These are phyloP conservation scores for Xylaria curta DNA, from an alignment of 495 filamentous ascomycete genomes.

Conservation along the genomic window DNA sequence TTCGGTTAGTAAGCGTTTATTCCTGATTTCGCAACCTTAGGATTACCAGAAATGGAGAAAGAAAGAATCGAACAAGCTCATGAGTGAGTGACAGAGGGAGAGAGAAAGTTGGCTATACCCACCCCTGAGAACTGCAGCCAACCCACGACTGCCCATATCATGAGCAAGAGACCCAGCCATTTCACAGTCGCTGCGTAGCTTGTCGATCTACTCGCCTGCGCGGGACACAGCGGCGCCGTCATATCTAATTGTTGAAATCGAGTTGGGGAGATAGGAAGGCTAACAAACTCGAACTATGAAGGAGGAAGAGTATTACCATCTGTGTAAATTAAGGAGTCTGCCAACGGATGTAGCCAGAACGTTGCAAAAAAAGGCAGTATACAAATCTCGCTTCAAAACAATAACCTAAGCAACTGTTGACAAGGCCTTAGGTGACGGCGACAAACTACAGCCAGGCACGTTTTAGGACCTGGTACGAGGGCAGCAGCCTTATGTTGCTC, in stretches of 20 bases:
- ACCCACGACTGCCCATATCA: background rate
- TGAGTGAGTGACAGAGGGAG: background rate
- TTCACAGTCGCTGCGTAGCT: background rate
- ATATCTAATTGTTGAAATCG: background rate
- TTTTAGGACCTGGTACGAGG: background rate
- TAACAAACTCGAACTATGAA: no score
- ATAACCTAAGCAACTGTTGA: background rate
- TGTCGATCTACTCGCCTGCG: background rate
- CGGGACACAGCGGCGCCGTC: background rate
- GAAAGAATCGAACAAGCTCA: background rate
- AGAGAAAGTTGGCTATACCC: background rate
- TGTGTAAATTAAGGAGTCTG: background rate
- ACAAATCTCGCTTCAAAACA: background rate
- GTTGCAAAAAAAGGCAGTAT: background rate
- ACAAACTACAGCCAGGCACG: background rate
- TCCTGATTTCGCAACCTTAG: background rate
- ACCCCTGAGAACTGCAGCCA: conserved; percentile 8
- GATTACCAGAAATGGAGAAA: background rate
- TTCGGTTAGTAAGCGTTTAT: background rate
- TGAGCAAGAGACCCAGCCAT: conserved; percentile 12
- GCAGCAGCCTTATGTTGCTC: background rate
- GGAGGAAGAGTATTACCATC: background rate
- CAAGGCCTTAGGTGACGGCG: background rate
- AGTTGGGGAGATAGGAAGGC: no score
- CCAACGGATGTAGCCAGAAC: background rate